Conservation (phyloP, 176 grass and related monocot genomes). For the Avena sativa region DNA sequence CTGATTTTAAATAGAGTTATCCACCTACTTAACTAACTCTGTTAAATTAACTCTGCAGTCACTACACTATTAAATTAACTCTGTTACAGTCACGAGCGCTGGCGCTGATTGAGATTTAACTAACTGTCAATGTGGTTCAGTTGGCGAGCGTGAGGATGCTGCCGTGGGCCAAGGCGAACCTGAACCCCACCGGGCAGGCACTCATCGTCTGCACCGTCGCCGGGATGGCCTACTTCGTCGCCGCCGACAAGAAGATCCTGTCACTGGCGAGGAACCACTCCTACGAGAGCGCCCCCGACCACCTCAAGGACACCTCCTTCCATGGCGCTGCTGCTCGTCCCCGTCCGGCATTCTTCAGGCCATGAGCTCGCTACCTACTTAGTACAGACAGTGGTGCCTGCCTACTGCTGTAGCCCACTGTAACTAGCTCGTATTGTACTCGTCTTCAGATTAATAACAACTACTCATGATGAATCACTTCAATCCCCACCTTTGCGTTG, state of each 20-base stretch:
- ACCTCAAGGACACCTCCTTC: slow-evolving; percentile 53
- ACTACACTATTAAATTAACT: too few species aligned
- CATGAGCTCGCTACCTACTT: neutral
- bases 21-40: too few species aligned
- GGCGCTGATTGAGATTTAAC: neutral
- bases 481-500: too few species aligned
- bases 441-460: too few species aligned
- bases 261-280: slow-evolving; percentile 68
- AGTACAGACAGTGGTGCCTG: too few species aligned
- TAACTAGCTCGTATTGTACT: too few species aligned
- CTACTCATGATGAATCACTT: too few species aligned
- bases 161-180: slow-evolving; percentile 68
- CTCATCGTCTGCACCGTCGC: slow-evolving; percentile 70
- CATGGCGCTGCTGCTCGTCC: neutral
- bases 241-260: slow-evolving; percentile 67
- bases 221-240: slow-evolving; percentile 76
- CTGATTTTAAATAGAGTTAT: too few species aligned
- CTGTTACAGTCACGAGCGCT: neutral
- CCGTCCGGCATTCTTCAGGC: slow-evolving; percentile 45
- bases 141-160: slow-evolving; percentile 74
- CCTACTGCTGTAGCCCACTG: too few species aligned
- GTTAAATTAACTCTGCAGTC: too few species aligned
- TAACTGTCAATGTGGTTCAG: slow-evolving; percentile 4
- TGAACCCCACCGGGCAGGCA: slow-evolving; percentile 73
- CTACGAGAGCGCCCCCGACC: slow-evolving; percentile 40